Evolutionary conservation across 331 rosid genomes (phyloP).

Genomic region (Prunus yedoensis): DNA sequence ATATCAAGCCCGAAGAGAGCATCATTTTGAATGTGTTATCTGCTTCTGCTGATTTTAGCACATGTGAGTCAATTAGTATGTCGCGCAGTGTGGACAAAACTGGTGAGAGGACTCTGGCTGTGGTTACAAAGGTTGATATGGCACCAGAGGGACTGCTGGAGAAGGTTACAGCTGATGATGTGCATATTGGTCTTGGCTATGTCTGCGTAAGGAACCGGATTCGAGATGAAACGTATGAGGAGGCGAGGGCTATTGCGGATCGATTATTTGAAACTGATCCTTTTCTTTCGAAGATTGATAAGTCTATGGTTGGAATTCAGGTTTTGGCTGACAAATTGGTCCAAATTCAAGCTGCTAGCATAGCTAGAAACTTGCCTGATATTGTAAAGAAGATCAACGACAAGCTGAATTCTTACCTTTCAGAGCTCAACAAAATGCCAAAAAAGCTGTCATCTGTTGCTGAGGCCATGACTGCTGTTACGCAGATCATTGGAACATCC

Average conservation of each 20-base stretch:
- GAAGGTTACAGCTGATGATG: too few species aligned
- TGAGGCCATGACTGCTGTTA: constrained; percentile 12
- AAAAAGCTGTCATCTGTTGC: background rate
- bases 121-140: too few species aligned
- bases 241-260: background rate
- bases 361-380: constrained; percentile 3
- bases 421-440: constrained; percentile 13
- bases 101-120: too few species aligned
- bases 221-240: constrained; percentile 24
- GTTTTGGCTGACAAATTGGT: constrained; percentile 27
- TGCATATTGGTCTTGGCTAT: too few species aligned
- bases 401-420: background rate
- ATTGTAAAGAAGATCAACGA: constrained; percentile 21
- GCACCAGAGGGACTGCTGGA: too few species aligned
- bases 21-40: constrained; percentile 27
- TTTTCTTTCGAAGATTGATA: constrained; percentile 3
- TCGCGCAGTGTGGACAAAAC: too few species aligned
- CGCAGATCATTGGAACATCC: background rate
- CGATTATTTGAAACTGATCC: background rate
- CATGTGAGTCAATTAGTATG: too few species aligned
- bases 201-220: background rate
- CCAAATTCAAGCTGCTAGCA: constrained; percentile 22
- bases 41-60: too few species aligned
- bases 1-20: constrained; percentile 18
- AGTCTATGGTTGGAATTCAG: background rate